A percentile compares a stretch with the other conserved stretches of the same genome.
These are phyloP conservation scores for Trametes maxima DNA, from an alignment of 768 basidiomycete genomes.

Conservation along the genomic window DNA sequence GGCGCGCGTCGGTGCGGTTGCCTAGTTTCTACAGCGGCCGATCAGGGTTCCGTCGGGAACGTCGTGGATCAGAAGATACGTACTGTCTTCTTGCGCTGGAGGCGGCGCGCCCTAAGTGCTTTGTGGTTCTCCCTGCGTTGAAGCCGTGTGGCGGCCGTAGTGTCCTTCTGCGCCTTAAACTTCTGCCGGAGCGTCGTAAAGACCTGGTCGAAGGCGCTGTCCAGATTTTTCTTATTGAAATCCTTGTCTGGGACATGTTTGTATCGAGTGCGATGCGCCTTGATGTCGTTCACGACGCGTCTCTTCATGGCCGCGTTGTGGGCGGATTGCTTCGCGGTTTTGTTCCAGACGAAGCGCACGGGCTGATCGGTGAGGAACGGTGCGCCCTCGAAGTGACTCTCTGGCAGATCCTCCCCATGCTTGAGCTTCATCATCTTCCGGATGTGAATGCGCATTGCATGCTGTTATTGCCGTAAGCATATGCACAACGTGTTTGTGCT, in stretches of 20 bases:
- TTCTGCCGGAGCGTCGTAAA: slow-evolving; percentile 71
- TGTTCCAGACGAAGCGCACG: slow-evolving; percentile 79
- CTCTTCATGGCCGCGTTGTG: slow-evolving; percentile 75
- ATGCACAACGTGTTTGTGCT: background rate
- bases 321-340: slow-evolving; percentile 72
- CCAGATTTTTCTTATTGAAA: slow-evolving; percentile 62
- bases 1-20: slow-evolving; percentile 62
- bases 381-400: slow-evolving; percentile 59
- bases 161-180: slow-evolving; percentile 61
- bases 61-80: slow-evolving; percentile 29
- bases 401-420: slow-evolving; percentile 60
- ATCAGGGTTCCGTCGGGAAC: slow-evolving; percentile 8
- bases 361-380: slow-evolving; percentile 50
- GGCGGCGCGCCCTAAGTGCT: slow-evolving; percentile 60
- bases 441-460: slow-evolving; percentile 72
- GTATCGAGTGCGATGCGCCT: slow-evolving; percentile 55
- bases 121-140: slow-evolving; percentile 63
- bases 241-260: slow-evolving; percentile 67
- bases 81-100: slow-evolving; percentile 65
- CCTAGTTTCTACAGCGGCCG: slow-evolving; percentile 58
- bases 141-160: slow-evolving; percentile 41
- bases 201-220: slow-evolving; percentile 67
- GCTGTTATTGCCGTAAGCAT: slow-evolving; percentile 40
- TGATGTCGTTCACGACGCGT: slow-evolving; percentile 62
- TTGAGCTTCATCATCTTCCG: slow-evolving; percentile 58